phyloP scores from a whole-genome alignment of 352 stramenopile genomes.

The Phytophthora kernoviae region DNA sequence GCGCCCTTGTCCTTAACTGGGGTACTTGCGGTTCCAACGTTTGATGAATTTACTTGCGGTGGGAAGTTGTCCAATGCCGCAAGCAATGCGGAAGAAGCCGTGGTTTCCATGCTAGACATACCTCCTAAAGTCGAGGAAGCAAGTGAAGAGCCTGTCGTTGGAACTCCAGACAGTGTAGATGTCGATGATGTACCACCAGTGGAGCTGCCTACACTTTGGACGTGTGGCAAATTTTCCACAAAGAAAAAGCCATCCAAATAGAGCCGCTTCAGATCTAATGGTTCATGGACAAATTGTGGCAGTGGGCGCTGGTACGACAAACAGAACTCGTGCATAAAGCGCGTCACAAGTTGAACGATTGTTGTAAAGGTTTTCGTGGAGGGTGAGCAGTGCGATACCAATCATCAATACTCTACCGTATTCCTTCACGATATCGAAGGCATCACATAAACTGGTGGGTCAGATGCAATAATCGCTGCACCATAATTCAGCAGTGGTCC shows the following conservation, averaged over 20 bases:
- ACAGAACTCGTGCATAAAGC: conserved; percentile 92
- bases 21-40: conserved; percentile 4
- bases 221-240: conserved; percentile 59
- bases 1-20: conserved; percentile 48
- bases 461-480: conserved; percentile 27
- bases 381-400: conserved; percentile 83
- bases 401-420: conserved; percentile 89
- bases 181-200: conserved; percentile 23
- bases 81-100: conserved; percentile 32
- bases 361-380: conserved; percentile 76
- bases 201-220: conserved; percentile 22
- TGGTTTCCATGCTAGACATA: conserved; percentile 19
- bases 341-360: conserved; percentile 82
- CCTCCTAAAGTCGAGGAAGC: conserved; percentile 3
- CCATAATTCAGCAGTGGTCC: conserved; percentile 66
- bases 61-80: conserved; percentile 37
- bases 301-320: conserved; percentile 72
- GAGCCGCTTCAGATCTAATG: conserved; percentile 73
- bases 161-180: neutral
- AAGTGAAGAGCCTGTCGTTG: conserved; percentile 15
- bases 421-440: conserved; percentile 92
- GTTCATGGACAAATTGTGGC: conserved; percentile 78
- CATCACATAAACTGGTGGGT: conserved; percentile 54
- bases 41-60: conserved; percentile 20
- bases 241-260: conserved; percentile 80